Conservation (phyloP, 2,329 filamentous ascomycete species). For the Proliferodiscus dingleyae region DNA sequence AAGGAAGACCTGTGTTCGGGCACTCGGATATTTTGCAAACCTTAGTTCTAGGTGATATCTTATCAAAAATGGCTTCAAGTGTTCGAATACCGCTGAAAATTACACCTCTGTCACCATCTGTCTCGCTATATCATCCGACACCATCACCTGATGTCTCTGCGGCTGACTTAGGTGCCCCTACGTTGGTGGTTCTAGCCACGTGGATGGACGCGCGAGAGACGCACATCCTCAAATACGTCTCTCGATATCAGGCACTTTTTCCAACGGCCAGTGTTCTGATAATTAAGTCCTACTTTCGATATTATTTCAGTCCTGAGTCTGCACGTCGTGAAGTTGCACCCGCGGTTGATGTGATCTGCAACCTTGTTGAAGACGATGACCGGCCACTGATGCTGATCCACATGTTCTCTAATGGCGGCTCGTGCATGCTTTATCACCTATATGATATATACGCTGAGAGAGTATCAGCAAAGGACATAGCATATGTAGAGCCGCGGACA, state of each 20-base stretch:
- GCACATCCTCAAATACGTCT: constrained; percentile 1
- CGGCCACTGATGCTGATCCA: not conserved
- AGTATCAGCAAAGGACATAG: too few relatives aligned
- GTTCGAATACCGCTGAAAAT: not conserved
- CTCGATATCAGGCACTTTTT: not conserved
- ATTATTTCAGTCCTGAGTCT: not conserved
- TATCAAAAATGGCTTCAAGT: too few relatives aligned
- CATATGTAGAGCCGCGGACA: too few relatives aligned
- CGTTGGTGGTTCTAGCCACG: not conserved
- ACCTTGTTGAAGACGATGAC: not conserved
- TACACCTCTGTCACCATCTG: not conserved
- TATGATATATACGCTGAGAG: not conserved
- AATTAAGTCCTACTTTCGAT: not conserved
- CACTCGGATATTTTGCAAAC: too few relatives aligned
- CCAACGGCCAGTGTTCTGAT: not conserved
- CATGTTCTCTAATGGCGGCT: constrained; percentile 3
- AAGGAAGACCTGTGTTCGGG: too few relatives aligned
- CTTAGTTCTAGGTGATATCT: too few relatives aligned
- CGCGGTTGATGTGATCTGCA: not conserved
- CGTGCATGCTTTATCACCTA: not conserved
- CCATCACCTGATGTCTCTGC: not conserved
- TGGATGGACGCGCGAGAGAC: not conserved
- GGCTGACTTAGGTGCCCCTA: not conserved
- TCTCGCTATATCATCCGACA: not conserved
- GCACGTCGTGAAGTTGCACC: not conserved